Evolutionary conservation across 164 flowering plant species (phyloP).

Genomic region (Magnolia changhungtana): DNA sequence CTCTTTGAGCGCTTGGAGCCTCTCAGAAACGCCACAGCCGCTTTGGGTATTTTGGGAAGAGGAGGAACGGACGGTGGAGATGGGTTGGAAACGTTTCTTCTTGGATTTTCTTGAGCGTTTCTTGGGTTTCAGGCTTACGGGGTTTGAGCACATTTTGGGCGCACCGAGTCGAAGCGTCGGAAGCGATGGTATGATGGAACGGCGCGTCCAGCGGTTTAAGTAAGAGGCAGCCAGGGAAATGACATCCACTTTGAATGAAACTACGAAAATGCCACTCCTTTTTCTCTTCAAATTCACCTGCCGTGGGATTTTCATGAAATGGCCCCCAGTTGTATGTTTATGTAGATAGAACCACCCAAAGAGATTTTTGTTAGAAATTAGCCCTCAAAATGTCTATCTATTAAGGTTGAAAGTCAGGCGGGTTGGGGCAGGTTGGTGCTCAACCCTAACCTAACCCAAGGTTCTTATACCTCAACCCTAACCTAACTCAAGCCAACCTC

Average conservation of each 20-base stretch:
- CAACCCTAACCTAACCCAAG: too few species aligned
- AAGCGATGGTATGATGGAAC: neutral
- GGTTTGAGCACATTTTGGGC: neutral
- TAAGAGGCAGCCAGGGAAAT: constrained; percentile 23
- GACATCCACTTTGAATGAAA: neutral
- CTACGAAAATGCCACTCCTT: constrained; percentile 25
- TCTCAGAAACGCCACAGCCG: constrained; percentile 1
- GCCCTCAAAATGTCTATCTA: too few species aligned
- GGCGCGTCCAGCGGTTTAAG: constrained; percentile 19
- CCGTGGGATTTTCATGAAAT: neutral
- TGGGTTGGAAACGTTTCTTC: neutral
- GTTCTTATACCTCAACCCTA: too few species aligned
- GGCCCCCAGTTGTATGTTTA: neutral
- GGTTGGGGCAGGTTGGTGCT: too few species aligned
- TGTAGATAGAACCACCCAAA: too few species aligned
- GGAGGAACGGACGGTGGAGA: neutral
- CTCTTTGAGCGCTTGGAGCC: constrained; percentile 34
- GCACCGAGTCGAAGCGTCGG: neutral
- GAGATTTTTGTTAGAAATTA: too few species aligned
- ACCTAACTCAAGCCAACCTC: too few species aligned
- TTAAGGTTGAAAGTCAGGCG: too few species aligned
- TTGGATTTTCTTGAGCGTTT: constrained; percentile 5
- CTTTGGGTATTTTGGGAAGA: too few species aligned
- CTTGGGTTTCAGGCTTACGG: constrained; percentile 1
- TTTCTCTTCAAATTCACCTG: neutral